Evolutionary conservation across 1,284 basidiomycete species (phyloP), one percentile per base, ranked within the genome.

Genomic region (Cutaneotrichosporon cutaneum): DNA sequence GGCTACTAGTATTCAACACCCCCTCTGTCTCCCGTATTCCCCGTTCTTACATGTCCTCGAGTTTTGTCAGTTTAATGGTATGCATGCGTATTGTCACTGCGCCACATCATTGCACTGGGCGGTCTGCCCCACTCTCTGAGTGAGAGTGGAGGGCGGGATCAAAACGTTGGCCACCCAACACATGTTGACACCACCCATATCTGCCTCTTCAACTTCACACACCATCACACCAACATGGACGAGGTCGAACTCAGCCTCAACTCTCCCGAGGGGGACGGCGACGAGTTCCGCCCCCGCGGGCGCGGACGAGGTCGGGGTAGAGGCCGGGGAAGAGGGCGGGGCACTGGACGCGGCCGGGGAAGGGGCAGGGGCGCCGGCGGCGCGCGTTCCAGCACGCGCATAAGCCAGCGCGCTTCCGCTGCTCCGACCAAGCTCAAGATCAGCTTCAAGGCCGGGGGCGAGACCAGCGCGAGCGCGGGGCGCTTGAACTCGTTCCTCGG

Each of bases 401-500:
- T 66, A 5, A 65, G 65, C 11, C 45, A 63, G 35, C 63, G 69
- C 3, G 65, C 62, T 27, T 39, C 54, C 6, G 45, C 26, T 18
- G 59, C 45, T 9, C 60, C 62, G 39, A 55, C 65, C 10, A 71
- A 70, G 53, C 61, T 77, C 44, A 77, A 75, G 50, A 63, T 78
- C n/a, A 69, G 68, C n/a, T 68, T 78, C 64, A 76, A 74, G 54
- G 61, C 64, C 1, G 65, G 65, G 7, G 60, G 36, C 1, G 66
- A 55, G 14, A 36, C 26, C 16, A 70, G 68, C 53, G 61, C 58
- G 0, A 52, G 60, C 1, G 70, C 67, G 2, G 71, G 65, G 7
- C 64, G 70, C 30, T 67, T 66, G 62, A 88, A 86, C 83, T 90
- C 87, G 51, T 93, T 92, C 77, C 78, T 94, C 56, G 92, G 91